These are phyloP conservation scores for Colletotrichum sp. DNA, from an alignment of 2,329 filamentous ascomycete species.

Conservation along the genomic window DNA sequence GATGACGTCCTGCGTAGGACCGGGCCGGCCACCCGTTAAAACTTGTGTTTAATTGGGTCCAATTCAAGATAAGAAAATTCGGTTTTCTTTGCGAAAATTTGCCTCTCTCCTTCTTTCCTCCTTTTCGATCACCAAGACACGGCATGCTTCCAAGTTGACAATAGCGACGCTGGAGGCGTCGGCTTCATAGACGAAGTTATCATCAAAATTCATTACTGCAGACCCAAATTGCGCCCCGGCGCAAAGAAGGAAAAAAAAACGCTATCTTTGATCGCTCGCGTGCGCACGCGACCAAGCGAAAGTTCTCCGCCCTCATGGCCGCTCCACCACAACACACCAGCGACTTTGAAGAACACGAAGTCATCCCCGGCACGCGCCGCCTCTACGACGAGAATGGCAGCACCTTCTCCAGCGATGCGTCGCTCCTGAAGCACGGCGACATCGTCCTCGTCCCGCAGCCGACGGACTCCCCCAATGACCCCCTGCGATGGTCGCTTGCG, in stretches of 20 bases:
- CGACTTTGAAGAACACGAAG: not conserved
- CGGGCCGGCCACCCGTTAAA: not conserved
- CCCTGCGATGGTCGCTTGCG: slow-evolving; percentile 51
- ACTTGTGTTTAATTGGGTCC: not conserved
- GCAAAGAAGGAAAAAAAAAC: not conserved
- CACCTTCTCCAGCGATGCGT: slow-evolving; percentile 3
- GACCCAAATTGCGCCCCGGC: not conserved
- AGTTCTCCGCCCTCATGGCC: slow-evolving; percentile 1
- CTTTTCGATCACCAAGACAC: not conserved
- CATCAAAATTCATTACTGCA: not conserved
- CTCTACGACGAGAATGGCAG: slow-evolving; percentile 11
- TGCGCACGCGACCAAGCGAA: not conserved
- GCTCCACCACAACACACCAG: not conserved
- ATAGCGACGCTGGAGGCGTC: slow-evolving; percentile 19
- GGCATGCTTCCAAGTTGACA: slow-evolving; percentile 13
- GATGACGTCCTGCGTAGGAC: not conserved
- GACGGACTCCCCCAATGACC: slow-evolving; percentile 56
- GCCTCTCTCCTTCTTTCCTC: not conserved
- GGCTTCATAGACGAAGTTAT: slow-evolving; percentile 7
- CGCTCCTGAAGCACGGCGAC: slow-evolving; percentile 36
- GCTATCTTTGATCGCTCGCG: not conserved
- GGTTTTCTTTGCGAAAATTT: not conserved
- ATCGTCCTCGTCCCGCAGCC: slow-evolving; percentile 59
- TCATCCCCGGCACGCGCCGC: slow-evolving; percentile 17
- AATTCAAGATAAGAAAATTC: not conserved